These are phyloP conservation scores for Scheffersomyces stipitis DNA, from an alignment of 805 yeast genomes.

Conservation along the genomic window DNA sequence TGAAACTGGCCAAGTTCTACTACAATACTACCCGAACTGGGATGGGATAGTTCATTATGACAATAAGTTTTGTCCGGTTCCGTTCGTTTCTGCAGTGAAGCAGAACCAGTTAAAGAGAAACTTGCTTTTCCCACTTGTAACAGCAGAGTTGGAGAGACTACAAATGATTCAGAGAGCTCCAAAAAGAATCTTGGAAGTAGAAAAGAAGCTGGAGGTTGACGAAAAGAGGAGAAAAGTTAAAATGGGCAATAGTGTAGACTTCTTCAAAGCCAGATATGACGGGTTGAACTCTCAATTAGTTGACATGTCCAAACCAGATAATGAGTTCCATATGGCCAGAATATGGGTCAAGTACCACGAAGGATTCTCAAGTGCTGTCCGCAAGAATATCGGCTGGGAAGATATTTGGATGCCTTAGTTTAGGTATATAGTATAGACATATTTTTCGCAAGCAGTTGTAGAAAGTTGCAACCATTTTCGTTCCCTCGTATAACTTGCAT, in stretches of 20 bases:
- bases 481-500: too few species aligned
- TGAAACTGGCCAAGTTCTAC: constrained; percentile 25
- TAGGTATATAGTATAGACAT: too few species aligned
- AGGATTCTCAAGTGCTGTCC: constrained; percentile 89
- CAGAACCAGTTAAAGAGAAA: constrained; percentile 28
- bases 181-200: constrained; percentile 21
- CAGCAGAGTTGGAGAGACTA: constrained; percentile 30
- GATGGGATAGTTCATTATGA: constrained; percentile 30
- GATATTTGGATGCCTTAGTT: constrained; percentile 50
- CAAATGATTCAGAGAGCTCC: constrained; percentile 6
- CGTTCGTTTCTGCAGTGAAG: constrained; percentile 14
- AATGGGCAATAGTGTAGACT: constrained; percentile 34
- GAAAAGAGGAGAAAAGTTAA: constrained; percentile 24
- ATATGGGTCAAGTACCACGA: constrained; percentile 90
- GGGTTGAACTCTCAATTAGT: constrained; percentile 28
- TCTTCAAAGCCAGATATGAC: constrained; percentile 38
- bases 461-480: too few species aligned
- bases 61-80: constrained; percentile 13
- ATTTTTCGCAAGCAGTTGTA: too few species aligned
- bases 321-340: constrained; percentile 38
- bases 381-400: constrained; percentile 78
- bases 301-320: constrained; percentile 16
- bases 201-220: constrained; percentile 11
- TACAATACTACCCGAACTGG: constrained; percentile 36
- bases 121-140: constrained; percentile 37